Evolutionary conservation across 305 asterid genomes (phyloP).

Genomic region (Ruellia speciosa): DNA sequence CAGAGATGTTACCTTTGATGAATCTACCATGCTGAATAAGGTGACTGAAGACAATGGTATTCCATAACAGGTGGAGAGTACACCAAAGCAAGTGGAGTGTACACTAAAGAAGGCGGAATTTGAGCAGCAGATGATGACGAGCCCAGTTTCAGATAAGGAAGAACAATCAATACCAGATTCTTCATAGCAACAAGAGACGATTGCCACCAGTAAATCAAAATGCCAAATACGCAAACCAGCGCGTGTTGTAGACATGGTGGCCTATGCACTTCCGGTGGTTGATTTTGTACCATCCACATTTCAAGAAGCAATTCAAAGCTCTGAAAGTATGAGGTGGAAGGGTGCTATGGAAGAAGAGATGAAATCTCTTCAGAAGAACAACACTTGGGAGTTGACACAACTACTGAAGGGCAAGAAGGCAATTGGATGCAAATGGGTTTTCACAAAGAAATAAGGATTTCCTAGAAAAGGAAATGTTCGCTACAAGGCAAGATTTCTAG

Average conservation of each 20-base stretch:
- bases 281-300: background rate
- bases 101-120: too few relatives aligned
- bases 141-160: background rate
- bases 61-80: background rate
- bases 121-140: background rate
- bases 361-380: background rate
- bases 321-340: background rate
- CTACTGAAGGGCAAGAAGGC: background rate
- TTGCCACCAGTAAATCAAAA: background rate
- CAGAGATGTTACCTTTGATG: background rate
- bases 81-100: background rate
- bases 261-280: background rate
- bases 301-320: background rate
- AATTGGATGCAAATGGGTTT: background rate
- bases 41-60: background rate
- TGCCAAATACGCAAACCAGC: background rate
- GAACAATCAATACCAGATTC: background rate
- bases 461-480: background rate
- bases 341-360: background rate
- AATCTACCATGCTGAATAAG: background rate
- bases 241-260: background rate
- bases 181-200: background rate
- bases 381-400: background rate
- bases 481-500: slow-evolving; percentile 15
- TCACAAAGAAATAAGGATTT: background rate